phyloP scores from a whole-genome alignment of 2,329 filamentous ascomycete species.

The Tolypocladium ovalisporum region DNA sequence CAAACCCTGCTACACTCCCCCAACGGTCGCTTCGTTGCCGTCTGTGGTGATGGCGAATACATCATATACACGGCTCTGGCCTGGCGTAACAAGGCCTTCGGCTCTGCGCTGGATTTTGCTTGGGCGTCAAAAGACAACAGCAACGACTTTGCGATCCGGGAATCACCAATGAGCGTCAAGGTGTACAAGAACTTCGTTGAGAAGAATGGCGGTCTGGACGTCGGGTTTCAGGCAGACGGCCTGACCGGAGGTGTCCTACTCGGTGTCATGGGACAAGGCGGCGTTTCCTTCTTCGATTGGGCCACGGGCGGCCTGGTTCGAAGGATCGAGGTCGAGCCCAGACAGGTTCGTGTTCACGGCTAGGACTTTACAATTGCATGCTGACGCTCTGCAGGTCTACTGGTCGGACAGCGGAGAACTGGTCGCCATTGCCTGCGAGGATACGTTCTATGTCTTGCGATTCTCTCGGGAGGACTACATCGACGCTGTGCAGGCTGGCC shows the following conservation, averaged over 20 bases:
- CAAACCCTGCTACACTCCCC: conserved; percentile 93
- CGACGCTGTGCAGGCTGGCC: conserved; percentile 69
- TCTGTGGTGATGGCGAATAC: conserved; percentile 93
- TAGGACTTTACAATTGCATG: neutral
- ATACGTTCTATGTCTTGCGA: conserved; percentile 87
- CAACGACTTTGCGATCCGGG: conserved; percentile 95
- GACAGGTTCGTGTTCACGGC: conserved; percentile 21
- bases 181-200: conserved; percentile 98
- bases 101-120: conserved; percentile 87
- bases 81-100: conserved; percentile 96
- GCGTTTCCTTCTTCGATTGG: conserved; percentile 96
- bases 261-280: conserved; percentile 89
- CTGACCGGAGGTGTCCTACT: conserved; percentile 81
- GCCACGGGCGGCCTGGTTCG: conserved; percentile 78
- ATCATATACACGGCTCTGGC: conserved; percentile 97
- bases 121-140: conserved; percentile 97
- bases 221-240: conserved; percentile 90
- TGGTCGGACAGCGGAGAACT: conserved; percentile 97
- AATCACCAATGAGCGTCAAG: conserved; percentile 89
- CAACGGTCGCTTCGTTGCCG: conserved; percentile 73
- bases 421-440: conserved; percentile 84
- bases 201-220: conserved; percentile 77
- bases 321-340: conserved; percentile 73
- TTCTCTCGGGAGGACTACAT: conserved; percentile 85
- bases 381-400: conserved; percentile 52